Evolutionary conservation across 2,329 filamentous ascomycete species (phyloP).

Genomic region (Passalora sequoiae): DNA sequence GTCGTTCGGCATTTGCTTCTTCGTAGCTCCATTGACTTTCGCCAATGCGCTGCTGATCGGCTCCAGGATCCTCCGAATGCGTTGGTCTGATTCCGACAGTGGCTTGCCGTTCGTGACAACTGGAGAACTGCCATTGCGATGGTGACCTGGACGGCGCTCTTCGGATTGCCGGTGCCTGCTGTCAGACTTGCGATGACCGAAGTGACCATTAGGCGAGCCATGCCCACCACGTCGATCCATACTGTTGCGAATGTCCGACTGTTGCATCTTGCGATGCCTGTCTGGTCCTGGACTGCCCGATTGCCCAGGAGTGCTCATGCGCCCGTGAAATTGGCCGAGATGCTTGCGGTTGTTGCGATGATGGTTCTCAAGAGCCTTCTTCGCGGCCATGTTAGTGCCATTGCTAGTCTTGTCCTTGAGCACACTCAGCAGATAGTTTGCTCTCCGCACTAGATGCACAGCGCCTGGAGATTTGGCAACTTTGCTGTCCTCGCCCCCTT

Average conservation of each 20-base stretch:
- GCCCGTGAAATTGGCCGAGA: slow-evolving; percentile 51
- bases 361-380: slow-evolving; percentile 81
- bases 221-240: slow-evolving; percentile 38
- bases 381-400: slow-evolving; percentile 64
- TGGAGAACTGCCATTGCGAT: slow-evolving; percentile 37
- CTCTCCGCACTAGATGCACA: slow-evolving; percentile 88
- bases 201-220: slow-evolving; percentile 42
- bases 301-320: slow-evolving; percentile 52
- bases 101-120: slow-evolving; percentile 26
- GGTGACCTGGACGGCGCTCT: slow-evolving; percentile 39
- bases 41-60: slow-evolving; percentile 58
- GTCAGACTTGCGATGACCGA: slow-evolving; percentile 42
- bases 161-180: slow-evolving; percentile 53
- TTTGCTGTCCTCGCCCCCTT: slow-evolving; percentile 62
- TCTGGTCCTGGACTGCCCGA: slow-evolving; percentile 67
- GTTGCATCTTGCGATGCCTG: slow-evolving; percentile 32
- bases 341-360: slow-evolving; percentile 90
- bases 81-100: slow-evolving; percentile 46
- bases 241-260: slow-evolving; percentile 30
- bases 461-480: slow-evolving; percentile 88
- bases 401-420: slow-evolving; percentile 71
- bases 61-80: slow-evolving; percentile 50
- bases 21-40: slow-evolving; percentile 56
- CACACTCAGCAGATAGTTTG: slow-evolving; percentile 93
- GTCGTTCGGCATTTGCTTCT: slow-evolving; percentile 57